Conservation (phyloP, 352 stramenopile species). For the Globisporangium spinosum region DNA sequence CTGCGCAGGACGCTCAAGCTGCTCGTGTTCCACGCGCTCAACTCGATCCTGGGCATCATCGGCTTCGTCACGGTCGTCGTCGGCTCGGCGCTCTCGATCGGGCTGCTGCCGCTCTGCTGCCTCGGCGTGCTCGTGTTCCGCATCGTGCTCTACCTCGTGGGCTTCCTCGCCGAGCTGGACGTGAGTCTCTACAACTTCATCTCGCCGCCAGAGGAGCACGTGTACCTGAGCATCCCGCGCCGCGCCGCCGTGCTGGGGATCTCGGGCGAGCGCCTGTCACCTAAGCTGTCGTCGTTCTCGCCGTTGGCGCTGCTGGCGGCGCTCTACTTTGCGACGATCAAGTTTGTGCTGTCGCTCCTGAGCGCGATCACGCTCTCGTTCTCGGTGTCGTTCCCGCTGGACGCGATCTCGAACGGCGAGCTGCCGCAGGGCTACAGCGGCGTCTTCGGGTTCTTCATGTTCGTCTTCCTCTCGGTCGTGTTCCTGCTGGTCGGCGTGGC, state of each 20-base stretch:
- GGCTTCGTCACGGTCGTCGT: constrained; percentile 43
- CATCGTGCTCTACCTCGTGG: constrained; percentile 44
- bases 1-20: constrained; percentile 43
- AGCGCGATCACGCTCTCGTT: constrained; percentile 53
- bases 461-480: constrained; percentile 39
- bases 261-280: constrained; percentile 49
- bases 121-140: constrained; percentile 53
- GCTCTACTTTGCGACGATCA: constrained; percentile 63
- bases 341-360: constrained; percentile 47
- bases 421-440: constrained; percentile 39
- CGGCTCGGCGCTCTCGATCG: constrained; percentile 33
- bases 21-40: constrained; percentile 58
- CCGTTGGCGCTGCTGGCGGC: constrained; percentile 35
- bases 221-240: constrained; percentile 39
- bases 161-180: constrained; percentile 53
- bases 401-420: constrained; percentile 30
- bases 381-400: constrained; percentile 45
- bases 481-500: constrained; percentile 47
- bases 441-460: constrained; percentile 39
- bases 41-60: constrained; percentile 39
- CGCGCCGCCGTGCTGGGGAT: constrained; percentile 31
- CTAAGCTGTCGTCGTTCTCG: constrained; percentile 44
- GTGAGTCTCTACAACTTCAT: constrained; percentile 65
- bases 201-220: constrained; percentile 41
- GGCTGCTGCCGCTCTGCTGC: constrained; percentile 53